Conservation (phyloP, 768 basidiomycete genomes). For the Suillus plorans region DNA sequence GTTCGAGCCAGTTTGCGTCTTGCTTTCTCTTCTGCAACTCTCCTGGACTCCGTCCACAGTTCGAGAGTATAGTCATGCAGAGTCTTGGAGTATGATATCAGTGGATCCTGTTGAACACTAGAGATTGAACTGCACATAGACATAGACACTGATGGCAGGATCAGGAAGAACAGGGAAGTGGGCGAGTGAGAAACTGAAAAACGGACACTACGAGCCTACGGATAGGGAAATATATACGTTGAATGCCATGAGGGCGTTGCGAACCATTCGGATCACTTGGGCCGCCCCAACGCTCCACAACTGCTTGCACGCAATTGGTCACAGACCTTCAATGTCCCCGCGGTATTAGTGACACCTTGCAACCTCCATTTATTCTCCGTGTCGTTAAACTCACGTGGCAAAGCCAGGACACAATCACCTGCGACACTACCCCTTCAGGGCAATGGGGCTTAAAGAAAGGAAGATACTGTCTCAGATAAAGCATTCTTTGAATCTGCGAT, state of each 20-base stretch:
- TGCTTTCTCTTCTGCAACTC: slow-evolving; percentile 52
- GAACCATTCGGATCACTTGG: slow-evolving; percentile 23
- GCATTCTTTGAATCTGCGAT: neutral
- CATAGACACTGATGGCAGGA: slow-evolving; percentile 10
- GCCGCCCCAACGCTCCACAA: slow-evolving; percentile 29
- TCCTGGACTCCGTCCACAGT: slow-evolving; percentile 67
- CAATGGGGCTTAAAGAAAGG: neutral
- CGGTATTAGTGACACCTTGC: slow-evolving; percentile 3
- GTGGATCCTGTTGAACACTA: slow-evolving; percentile 28
- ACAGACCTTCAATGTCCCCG: slow-evolving; percentile 9
- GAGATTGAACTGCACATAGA: slow-evolving; percentile 6
- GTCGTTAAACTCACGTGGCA: neutral
- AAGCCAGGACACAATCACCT: neutral
- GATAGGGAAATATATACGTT: slow-evolving; percentile 28
- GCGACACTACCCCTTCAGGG: neutral
- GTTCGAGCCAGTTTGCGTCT: slow-evolving; percentile 28
- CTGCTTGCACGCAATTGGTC: neutral
- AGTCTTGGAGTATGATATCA: slow-evolving; percentile 59
- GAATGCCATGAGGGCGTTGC: slow-evolving; percentile 7
- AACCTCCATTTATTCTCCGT: neutral
- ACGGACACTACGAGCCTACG: neutral
- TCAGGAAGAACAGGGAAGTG: neutral
- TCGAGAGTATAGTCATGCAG: slow-evolving; percentile 66
- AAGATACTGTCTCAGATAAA: neutral
- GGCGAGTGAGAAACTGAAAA: slow-evolving; percentile 16